Evolutionary conservation across 228 moss, liverwort and hornwort genomes (phyloP), one percentile per base, ranked within the genome.

Genomic region (Sphagnum fallax): DNA sequence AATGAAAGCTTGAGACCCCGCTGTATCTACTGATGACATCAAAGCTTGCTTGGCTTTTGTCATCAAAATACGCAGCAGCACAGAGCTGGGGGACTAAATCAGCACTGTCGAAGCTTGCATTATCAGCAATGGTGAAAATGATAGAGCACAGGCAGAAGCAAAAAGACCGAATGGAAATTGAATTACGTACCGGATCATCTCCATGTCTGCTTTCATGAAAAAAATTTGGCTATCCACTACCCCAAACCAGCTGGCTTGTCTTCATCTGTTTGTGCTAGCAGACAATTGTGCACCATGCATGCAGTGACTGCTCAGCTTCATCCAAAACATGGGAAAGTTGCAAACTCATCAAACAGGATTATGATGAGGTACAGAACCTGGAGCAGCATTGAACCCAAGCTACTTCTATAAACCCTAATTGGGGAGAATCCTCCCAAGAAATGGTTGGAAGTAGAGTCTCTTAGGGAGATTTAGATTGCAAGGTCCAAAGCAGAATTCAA

Each of bases 151-250:
- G 76, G 52, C 93, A 91, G 13, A 83, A 76, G 2, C 82, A 91
- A 65, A 98, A 98, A 5, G 91, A 75, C 79, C 90, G 93, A 13
- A 98, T 93, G 5, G 98, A 90, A 49, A 98, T 79, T 14, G 93
- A 88, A 73, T 98, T 98, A 48, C 89, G 81, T 7, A 84, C 91
- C 47, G 94, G 89, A 55, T 98, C 98, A 67, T 98, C 98, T 4
- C 93, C 98, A 18, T 90, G 89, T 67, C 86, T 84, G 8, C 94
- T 32, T 32, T 87, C 98, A 98, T 94, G 69, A 92, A 71, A 32
- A 73, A 92, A 90, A 82, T 98, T 94, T 0, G 98, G 94, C 98
- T 94, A 98, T 2, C 98, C 98, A 61, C 98, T 94, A 67, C 94
- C 98, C 98, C 93, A 98, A 50, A 98, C 90, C 8, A 98, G 93